Evolutionary conservation across 2,329 filamentous ascomycete genomes (phyloP), one percentile per base, ranked within the genome.

Genomic region (Penicillium sp.): DNA sequence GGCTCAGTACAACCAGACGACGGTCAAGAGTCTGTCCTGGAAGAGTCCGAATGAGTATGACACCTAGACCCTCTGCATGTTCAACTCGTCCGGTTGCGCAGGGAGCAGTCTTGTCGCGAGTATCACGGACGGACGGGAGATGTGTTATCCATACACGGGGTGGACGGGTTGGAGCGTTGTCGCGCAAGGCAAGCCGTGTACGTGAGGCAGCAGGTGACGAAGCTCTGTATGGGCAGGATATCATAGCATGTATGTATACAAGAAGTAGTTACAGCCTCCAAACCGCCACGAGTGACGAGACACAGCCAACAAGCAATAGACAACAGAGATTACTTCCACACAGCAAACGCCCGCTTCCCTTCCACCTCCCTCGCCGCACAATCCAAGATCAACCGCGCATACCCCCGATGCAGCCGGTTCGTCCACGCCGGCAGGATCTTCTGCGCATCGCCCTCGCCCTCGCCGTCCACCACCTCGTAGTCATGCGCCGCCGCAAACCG

Each of bases 401-500:
- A 62, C n/a, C 49, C 55, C 7, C 53, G 40, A 47, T 59, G 56
- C 29, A 62, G 27, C 20, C 53, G 43, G 8, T 40, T 35, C 9
- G 18, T 13, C 57, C 57, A 62, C 2, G 11, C 29, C 4, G 55
- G 58, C 8, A 60, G 44, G 6, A 39, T 33, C 43, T 61, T 60
- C 45, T 61, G 56, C 1, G 10, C 26, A 13, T 18, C 41, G 2
- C 55, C 51, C 18, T 60, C 55, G 4, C 26, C 36, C 2, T 30
- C 14, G 0, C n/a, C n/a, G n/a, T n/a, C n/a, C n/a, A 60, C 26
- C 32, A 57, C 10, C 37, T 58, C 53, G 37, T 60, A 61, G 14
- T 59, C 54, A 50, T 61, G 57, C 18, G 56, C 50, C 7, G 36
- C 51, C 4, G 51, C 36, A 37, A 59, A 58, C 4, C 57, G 33